Base-by-base conservation (phyloP, 1,139 yeast species). In the Zygoascus sp. region DNA sequence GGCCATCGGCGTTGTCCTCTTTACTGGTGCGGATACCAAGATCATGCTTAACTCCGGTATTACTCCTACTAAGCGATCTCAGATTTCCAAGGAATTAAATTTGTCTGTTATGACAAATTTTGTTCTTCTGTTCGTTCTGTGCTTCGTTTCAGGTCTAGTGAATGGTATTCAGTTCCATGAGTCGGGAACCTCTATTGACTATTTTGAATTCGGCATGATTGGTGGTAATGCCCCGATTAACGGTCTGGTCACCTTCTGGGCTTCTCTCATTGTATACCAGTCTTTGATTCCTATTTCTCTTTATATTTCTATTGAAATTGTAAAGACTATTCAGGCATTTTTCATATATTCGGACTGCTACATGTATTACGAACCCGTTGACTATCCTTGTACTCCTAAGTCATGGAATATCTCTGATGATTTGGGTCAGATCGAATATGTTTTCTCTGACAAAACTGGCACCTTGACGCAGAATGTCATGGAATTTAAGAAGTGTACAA, bases 391-490 rank as follows among this genome's bases (percentile, higher is more conserved):
- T 67, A 81, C 92, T 4, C 97, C 98, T 7, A 90, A 92, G 63
- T 78, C 96, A 0, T 92, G 98, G 98, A 88, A 85, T 62, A 90
- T 92, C 47, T 88, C 97, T 10, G 98, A 92, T 69, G 98, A 92
- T 66, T 74, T 92, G 60, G 98, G 98, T 27, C 98, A 92, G 67
- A 85, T 92, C 58, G 97, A 92, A 65, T 92, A 90, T 62, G 81
- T 92, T 41, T 92, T 92, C 67, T 86, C 96, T 61, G 98, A 92
- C 68, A 92, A 92, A 67, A 92, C 98, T 0, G 98, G 98, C 50
- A 92, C 98, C 0, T 73, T 92, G 58, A 92, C 98, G 1, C 97
- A 90, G 65, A 92, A 92, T 63, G 86, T 90, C 36, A 92, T 92
- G 98, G 97, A 90, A 66, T 90, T 90, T 68, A 88, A 88, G 59